Conservation (phyloP, 257 asterid species). For the Plantago ovata region DNA sequence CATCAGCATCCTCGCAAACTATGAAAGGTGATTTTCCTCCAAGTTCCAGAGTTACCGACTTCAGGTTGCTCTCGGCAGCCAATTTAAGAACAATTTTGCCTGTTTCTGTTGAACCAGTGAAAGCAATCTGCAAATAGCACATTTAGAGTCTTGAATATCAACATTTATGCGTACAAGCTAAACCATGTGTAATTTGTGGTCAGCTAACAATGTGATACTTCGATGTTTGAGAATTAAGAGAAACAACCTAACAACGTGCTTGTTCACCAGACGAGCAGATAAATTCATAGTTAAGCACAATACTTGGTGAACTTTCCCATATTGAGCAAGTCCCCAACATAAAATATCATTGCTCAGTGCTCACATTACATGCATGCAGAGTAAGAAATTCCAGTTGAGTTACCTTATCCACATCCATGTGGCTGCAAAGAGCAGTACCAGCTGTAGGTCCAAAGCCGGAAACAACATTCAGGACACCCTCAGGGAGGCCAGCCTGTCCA, state of each 20-base stretch:
- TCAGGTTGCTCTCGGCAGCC: constrained; percentile 90
- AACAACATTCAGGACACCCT: constrained; percentile 79
- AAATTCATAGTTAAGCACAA: too few relatives aligned
- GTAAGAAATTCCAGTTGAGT: background rate
- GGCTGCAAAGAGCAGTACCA: constrained; percentile 93
- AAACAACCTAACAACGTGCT: constrained; percentile 3
- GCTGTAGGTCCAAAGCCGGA: constrained; percentile 93
- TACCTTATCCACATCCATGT: constrained; percentile 99
- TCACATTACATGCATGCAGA: too few relatives aligned
- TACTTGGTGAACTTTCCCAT: too few relatives aligned
- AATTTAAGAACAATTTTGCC: constrained; percentile 67
- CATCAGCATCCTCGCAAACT: constrained; percentile 95
- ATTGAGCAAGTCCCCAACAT: too few relatives aligned
- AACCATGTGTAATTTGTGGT: too few relatives aligned
- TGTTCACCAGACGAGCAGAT: constrained; percentile 1
- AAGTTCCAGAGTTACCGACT: constrained; percentile 90
- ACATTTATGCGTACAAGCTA: background rate
- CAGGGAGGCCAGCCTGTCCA: constrained; percentile 93
- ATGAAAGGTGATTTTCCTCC: constrained; percentile 99
- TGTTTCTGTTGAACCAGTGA: constrained; percentile 92
- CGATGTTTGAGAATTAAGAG: background rate
- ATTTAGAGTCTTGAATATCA: constrained; percentile 3
- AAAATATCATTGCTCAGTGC: too few relatives aligned
- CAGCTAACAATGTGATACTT: background rate
- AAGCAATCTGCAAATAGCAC: constrained; percentile 65